phyloP scores from a whole-genome alignment of 2,329 filamentous ascomycete species.

The Lachnellula arida region DNA sequence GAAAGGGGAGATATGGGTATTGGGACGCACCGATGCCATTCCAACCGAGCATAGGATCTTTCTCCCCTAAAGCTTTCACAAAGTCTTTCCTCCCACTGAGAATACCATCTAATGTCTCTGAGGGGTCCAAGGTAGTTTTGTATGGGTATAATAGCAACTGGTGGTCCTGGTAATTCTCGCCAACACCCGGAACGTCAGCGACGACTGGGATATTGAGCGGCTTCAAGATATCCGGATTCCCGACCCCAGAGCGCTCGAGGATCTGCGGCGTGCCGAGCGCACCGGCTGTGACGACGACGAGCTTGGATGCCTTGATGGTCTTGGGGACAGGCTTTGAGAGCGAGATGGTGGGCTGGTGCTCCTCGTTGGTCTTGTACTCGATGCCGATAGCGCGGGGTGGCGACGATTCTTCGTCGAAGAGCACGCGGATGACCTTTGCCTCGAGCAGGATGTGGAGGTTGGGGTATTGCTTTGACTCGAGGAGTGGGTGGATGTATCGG shows the following conservation, averaged over 20 bases:
- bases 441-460: conserved; percentile 57
- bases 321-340: conserved; percentile 29
- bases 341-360: conserved; percentile 34
- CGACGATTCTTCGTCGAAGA: conserved; percentile 46
- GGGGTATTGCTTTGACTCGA: conserved; percentile 44
- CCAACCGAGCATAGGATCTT: conserved; percentile 50
- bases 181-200: conserved; percentile 47
- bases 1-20: neutral
- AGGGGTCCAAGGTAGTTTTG: conserved; percentile 39
- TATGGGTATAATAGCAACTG: conserved; percentile 51
- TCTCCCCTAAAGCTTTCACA: conserved; percentile 40
- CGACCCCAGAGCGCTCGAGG: conserved; percentile 59
- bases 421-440: conserved; percentile 49
- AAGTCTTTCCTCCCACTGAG: conserved; percentile 44
- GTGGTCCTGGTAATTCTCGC: conserved; percentile 52
- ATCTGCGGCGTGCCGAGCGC: conserved; percentile 38
- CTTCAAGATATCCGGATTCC: conserved; percentile 45
- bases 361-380: conserved; percentile 49
- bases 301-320: conserved; percentile 46
- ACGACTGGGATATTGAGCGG: conserved; percentile 43
- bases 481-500: conserved; percentile 48
- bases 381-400: conserved; percentile 51
- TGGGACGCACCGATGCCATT: conserved; percentile 41
- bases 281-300: conserved; percentile 46
- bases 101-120: conserved; percentile 51